Base-by-base conservation (phyloP, 106 monocot genomes). In the Allium fistulosum region DNA sequence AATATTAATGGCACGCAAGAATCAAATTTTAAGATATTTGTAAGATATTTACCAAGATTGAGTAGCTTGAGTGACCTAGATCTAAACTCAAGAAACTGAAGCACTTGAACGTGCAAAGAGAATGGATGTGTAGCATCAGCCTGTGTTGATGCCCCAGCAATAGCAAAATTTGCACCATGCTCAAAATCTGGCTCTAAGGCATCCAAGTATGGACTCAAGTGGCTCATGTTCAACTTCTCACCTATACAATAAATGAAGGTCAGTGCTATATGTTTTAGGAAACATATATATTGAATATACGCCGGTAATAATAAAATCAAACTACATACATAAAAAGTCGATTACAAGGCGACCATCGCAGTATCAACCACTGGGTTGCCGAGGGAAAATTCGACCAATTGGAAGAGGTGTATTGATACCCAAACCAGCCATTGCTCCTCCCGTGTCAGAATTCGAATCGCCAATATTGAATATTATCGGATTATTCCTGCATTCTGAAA, bases 361-460 rank as follows among this genome's bases (percentile, higher is more conserved):
- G 48, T 83, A 26, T 6, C 94, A 78, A 46, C 91, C 94, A 49
- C 85, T 85, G 71, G 88, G 60, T 9, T 77, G 76, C 28, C 67
- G 45, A 67, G 85, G 85, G 83, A 88, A 88, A 26, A 67, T 15
- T 14, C 91, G 87, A 48, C 91, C 94, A 17, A 81, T 57, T 4
- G 88, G 91, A 2, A 69, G 73, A 3, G 79, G 73, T 58, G 85
- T 66, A 8, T 22, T 52, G 59, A 59, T 69, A 6, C 10, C 94
- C 94, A 49, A 82, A 71, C 80, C 94, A 9, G 87, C 90, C 26
- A 78, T 57, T 26, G 82, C 63, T 7, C 90, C 87, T 0, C 94
- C 90, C 55, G 94, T 94, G 53, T 94, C 94, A 15, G 94, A 94
- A 66, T 94, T 94, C 46, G 94, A 94, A 73, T 94, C 94, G 6